phyloP scores from a whole-genome alignment of 2,329 filamentous ascomycete genomes.

The Phialocephala subalpina region DNA sequence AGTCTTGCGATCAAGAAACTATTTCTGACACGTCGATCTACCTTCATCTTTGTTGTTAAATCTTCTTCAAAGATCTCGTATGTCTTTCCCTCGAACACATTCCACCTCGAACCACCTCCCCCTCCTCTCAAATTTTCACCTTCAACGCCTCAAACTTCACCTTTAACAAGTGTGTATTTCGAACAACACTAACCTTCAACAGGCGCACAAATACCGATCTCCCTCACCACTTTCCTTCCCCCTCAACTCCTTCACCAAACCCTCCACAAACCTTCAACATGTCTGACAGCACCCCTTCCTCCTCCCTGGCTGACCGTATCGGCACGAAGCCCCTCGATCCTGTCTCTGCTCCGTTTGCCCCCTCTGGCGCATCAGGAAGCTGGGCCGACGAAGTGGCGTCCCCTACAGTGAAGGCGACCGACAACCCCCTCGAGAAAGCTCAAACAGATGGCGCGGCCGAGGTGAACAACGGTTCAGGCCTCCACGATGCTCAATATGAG shows the following conservation, averaged over 20 bases:
- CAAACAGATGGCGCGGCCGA: conserved; percentile 56
- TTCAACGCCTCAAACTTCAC: no score
- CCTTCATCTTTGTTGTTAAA: background rate
- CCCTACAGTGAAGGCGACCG: conserved; percentile 25
- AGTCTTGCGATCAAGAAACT: background rate
- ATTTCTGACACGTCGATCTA: background rate
- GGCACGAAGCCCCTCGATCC: conserved; percentile 29
- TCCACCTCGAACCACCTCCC: background rate
- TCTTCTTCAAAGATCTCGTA: background rate
- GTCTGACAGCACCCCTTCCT: conserved; percentile 32
- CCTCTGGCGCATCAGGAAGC: no score
- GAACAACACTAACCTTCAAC: no score
- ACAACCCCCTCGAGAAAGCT: conserved; percentile 27
- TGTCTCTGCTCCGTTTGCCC: conserved; percentile 28
- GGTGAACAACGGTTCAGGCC: conserved; percentile 56
- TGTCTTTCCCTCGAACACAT: background rate
- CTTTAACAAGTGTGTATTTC: no score
- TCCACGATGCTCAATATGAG: conserved; percentile 79
- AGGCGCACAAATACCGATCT: no score
- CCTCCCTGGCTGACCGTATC: conserved; percentile 56
- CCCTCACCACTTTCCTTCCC: background rate
- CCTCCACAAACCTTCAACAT: conserved; percentile 24
- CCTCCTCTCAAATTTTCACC: no score
- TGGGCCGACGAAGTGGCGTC: conserved; percentile 53
- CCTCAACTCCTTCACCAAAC: background rate